Percentiles rank a stretch among this genome's conserved stretches.
phyloP scores from a whole-genome alignment of 768 basidiomycete genomes.

The Clitopilus passeckerianus region DNA sequence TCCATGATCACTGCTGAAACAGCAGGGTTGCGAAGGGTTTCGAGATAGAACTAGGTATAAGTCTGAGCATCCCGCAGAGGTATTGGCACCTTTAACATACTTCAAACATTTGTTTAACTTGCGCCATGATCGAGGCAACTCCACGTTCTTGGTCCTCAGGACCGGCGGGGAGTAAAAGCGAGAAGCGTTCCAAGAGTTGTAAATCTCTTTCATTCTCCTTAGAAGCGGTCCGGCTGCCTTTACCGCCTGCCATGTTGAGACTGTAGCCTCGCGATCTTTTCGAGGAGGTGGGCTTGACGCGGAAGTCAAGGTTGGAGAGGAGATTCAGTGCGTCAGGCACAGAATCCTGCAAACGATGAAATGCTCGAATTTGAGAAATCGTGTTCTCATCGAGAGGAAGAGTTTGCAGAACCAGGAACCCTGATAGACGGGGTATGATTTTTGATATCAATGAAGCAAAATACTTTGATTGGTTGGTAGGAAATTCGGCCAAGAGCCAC shows the following conservation, averaged over 20 bases:
- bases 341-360: too few relatives aligned
- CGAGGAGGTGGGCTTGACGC: too few relatives aligned
- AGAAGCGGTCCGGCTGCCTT: neutral
- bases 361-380: too few relatives aligned
- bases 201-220: neutral
- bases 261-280: too few relatives aligned
- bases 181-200: neutral
- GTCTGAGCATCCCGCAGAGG: neutral
- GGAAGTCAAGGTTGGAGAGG: too few relatives aligned
- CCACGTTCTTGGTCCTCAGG: neutral
- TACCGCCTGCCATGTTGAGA: neutral
- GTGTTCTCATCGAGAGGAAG: too few relatives aligned
- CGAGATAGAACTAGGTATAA: conserved; percentile 13
- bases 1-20: conserved; percentile 7
- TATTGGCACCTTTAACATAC: neutral
- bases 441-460: too few relatives aligned
- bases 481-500: too few relatives aligned
- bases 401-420: too few relatives aligned
- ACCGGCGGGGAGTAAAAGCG: neutral
- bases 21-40: conserved; percentile 8
- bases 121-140: neutral
- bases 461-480: too few relatives aligned
- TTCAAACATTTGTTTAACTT: neutral
- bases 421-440: too few relatives aligned
- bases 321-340: too few relatives aligned